A percentile compares a stretch with the other conserved stretches of the same genome.
phyloP scores from a whole-genome alignment of 1,139 yeast species.

The Lodderomyces oxycetoniae region DNA sequence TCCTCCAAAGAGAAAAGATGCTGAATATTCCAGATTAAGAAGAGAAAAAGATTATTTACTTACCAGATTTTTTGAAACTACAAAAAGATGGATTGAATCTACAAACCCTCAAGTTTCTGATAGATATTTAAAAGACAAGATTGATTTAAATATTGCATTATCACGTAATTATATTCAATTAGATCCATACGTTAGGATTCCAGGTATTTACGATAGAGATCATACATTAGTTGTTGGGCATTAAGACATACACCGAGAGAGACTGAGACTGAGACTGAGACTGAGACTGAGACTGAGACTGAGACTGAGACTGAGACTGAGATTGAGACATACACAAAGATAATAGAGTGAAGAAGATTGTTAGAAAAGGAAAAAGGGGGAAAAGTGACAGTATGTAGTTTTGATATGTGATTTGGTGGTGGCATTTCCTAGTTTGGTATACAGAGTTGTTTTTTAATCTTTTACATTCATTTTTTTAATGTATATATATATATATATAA shows the following conservation, averaged over 20 bases:
- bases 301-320: too few relatives aligned
- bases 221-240: conserved; percentile 16
- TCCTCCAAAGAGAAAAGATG: conserved; percentile 33
- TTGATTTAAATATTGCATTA: conserved; percentile 26
- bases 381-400: too few relatives aligned
- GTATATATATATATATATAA: too few relatives aligned
- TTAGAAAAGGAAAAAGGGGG: too few relatives aligned
- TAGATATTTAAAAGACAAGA: conserved; percentile 36
- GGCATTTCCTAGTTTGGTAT: too few relatives aligned
- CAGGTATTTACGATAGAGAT: conserved; percentile 39
- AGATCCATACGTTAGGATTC: conserved; percentile 39
- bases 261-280: not conserved
- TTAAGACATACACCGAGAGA: conserved; percentile 6
- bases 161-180: conserved; percentile 32
- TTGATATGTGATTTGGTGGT: too few relatives aligned
- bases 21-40: conserved; percentile 23
- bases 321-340: too few relatives aligned
- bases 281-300: too few relatives aligned
- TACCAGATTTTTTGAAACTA: conserved; percentile 31
- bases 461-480: too few relatives aligned
- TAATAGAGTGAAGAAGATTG: too few relatives aligned
- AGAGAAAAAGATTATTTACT: conserved; percentile 31
- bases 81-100: conserved; percentile 39
- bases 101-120: conserved; percentile 39
- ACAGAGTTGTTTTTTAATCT: too few relatives aligned